phyloP scores from a whole-genome alignment of 768 basidiomycete species.

The Boletus sp. region DNA sequence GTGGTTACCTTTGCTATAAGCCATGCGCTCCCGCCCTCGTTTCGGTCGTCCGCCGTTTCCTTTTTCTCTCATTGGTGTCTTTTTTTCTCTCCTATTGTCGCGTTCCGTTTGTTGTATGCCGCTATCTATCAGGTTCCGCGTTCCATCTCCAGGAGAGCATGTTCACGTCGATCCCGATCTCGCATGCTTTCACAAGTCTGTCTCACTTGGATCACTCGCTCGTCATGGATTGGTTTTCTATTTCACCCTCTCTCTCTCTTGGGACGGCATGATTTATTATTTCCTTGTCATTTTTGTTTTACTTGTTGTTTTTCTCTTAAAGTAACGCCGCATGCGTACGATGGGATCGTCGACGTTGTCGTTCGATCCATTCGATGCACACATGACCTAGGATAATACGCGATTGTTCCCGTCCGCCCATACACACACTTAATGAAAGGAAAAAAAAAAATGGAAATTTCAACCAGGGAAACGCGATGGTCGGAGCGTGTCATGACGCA shows the following conservation, averaged over 20 bases:
- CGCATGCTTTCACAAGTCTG: background rate
- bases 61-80: background rate
- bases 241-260: background rate
- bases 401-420: background rate
- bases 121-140: slow-evolving; percentile 8
- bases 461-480: background rate
- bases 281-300: background rate
- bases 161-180: background rate
- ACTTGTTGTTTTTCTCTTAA: background rate
- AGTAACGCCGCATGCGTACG: background rate
- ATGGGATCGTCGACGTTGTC: background rate
- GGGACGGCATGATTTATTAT: slow-evolving; percentile 1
- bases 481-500: background rate
- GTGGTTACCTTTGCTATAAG: slow-evolving; percentile 78
- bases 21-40: background rate
- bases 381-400: background rate
- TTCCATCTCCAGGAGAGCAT: background rate
- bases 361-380: background rate
- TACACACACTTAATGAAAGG: too few relatives aligned
- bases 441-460: too few relatives aligned
- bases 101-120: slow-evolving; percentile 12
- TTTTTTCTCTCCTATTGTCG: background rate
- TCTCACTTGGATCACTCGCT: background rate
- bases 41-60: background rate
- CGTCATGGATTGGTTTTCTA: background rate